Evolutionary conservation across 2,329 filamentous ascomycete genomes (phyloP), one percentile per base, ranked within the genome.

Genomic region (Calonectria pseudoturangicola): DNA sequence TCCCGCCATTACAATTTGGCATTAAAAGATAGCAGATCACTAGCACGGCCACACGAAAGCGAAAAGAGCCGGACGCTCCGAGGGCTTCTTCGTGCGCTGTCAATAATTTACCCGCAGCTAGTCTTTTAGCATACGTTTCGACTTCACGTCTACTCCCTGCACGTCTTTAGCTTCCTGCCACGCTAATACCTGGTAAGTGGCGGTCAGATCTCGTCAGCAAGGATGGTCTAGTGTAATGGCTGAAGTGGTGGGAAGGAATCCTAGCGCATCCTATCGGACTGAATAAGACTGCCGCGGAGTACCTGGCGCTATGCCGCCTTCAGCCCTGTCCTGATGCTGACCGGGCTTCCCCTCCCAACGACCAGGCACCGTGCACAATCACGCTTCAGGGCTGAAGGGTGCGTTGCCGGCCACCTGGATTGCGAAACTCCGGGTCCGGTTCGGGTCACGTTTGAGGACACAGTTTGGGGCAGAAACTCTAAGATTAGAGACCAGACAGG

Each of bases 21-120:
- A 60, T 25, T 18, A 36, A 25, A 25, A 4, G 54, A 41, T 39
- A 41, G 54, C 54, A 60, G 54, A 60, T 60, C 54, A 60, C 54
- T 13, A 41, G 39, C 33, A 60, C 33, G 54, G 36, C n/a, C 39
- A 41, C 54, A 36, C 36, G 33, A 60, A 28, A 60, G 54, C 54
- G 54, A 60, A 60, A 58, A 60, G 54, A 39, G 54, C 54, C 54
- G 54, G 54, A 60, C 33, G 21, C 54, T 60, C 54, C 54, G 54
- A 60, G 36, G 54, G 54, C 54, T 60, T 36, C 54, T 60, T 60
- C 27, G 54, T 60, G 54, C 54, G 54, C 54, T 60, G 54, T 41
- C 21, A 60, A 41, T 60, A 27, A 27, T 25, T 41, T 60, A 41
- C 33, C 54, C 54, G 54, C 54, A 41, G 33, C 33, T 41, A 60